These are phyloP conservation scores for Niebla homalea DNA, from an alignment of 495 filamentous ascomycete genomes.

Conservation along the genomic window DNA sequence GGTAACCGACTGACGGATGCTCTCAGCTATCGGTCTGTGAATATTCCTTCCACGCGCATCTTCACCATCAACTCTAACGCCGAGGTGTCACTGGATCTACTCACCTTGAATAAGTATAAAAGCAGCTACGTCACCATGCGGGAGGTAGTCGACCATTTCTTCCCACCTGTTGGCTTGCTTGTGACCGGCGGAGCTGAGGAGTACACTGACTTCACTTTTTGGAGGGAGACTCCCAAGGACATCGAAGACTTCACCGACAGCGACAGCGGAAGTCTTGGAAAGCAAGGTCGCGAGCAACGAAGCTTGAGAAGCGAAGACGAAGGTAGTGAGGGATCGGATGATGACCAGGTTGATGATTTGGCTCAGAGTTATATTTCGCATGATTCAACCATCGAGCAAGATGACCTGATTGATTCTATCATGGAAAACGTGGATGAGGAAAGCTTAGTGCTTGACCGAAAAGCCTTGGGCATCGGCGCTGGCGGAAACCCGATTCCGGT, in stretches of 20 bases:
- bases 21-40: conserved; percentile 87
- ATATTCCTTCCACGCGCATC: conserved; percentile 83
- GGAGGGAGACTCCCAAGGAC: conserved; percentile 61
- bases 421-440: conserved; percentile 20
- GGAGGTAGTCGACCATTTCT: conserved; percentile 93
- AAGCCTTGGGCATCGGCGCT: background rate
- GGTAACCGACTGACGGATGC: conserved; percentile 95
- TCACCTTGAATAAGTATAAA: conserved; percentile 87
- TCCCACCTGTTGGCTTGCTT: conserved; percentile 66
- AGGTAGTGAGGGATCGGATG: conserved; percentile 23
- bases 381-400: conserved; percentile 36
- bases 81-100: conserved; percentile 83
- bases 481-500: background rate
- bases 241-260: conserved; percentile 69
- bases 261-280: conserved; percentile 44
- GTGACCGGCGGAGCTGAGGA: conserved; percentile 70
- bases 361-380: conserved; percentile 49
- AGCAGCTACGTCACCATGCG: conserved; percentile 95
- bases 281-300: background rate
- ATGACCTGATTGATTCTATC: conserved; percentile 31
- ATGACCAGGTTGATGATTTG: conserved; percentile 37
- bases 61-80: conserved; percentile 99
- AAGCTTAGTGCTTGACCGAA: background rate
- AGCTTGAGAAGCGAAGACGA: conserved; percentile 24
- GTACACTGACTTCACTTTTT: conserved; percentile 82